Conservation (phyloP, 1,284 basidiomycete species). For the Sporisorium sorghi region DNA sequence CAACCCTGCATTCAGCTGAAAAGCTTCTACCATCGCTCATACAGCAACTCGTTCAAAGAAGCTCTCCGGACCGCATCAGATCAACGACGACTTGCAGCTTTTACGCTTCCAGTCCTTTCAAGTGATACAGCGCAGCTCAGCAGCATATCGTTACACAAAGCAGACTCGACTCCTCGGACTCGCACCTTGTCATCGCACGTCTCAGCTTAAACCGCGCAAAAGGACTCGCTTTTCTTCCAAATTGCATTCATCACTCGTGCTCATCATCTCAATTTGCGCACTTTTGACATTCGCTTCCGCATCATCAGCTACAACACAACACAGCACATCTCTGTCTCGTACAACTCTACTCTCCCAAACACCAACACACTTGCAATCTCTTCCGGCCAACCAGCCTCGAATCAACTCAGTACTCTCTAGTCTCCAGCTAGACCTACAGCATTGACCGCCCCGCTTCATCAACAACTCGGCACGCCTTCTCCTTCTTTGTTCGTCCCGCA, state of each 20-base stretch:
- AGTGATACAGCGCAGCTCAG: background rate
- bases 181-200: background rate
- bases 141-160: background rate
- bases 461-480: background rate
- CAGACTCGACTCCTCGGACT: background rate
- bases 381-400: background rate
- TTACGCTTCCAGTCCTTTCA: background rate
- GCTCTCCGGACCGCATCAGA: slow-evolving; percentile 8
- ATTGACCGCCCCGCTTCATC: background rate
- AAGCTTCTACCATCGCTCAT: background rate
- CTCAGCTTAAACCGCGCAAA: background rate
- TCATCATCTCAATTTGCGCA: background rate
- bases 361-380: background rate
- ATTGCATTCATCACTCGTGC: slow-evolving; percentile 11
- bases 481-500: background rate
- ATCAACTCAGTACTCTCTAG: background rate
- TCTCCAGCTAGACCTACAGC: slow-evolving; percentile 1
- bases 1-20: background rate
- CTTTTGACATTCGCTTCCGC: slow-evolving; percentile 2
- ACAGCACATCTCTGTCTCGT: background rate
- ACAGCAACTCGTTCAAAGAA: slow-evolving; percentile 2
- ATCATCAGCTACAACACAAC: background rate
- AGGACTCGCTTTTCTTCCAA: slow-evolving; percentile 5
- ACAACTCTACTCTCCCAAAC: background rate
- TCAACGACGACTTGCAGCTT: background rate